A percentile compares a stretch with the other conserved stretches of the same genome.
Conservation (phyloP, 148 eudicot species). For the Drosera capensis region DNA sequence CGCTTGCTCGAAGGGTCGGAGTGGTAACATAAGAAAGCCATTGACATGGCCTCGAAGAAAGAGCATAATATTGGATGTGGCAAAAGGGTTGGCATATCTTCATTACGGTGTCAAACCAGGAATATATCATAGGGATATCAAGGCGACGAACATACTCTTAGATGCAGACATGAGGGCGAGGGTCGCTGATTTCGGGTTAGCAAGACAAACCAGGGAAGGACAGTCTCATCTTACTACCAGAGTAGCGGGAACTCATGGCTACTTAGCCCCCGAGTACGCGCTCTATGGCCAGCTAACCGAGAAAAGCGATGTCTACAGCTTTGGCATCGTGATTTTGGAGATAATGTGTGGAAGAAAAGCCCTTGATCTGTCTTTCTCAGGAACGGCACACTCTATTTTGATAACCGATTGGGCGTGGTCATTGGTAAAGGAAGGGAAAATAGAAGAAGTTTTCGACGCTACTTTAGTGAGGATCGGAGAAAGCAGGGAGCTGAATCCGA, state of each 20-base stretch:
- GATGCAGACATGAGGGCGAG: constrained; percentile 62
- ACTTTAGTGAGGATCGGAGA: constrained; percentile 27
- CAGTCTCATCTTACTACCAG: constrained; percentile 64
- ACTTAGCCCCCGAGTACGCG: constrained; percentile 75
- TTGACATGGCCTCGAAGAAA: constrained; percentile 71
- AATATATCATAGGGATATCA: constrained; percentile 66
- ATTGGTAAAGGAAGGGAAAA: constrained; percentile 37
- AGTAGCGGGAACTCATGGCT: constrained; percentile 82
- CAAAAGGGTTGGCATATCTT: constrained; percentile 56
- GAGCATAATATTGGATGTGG: constrained; percentile 65
- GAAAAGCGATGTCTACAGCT: constrained; percentile 73
- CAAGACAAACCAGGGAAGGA: constrained; percentile 51
- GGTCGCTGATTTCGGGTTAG: constrained; percentile 79
- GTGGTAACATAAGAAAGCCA: constrained; percentile 13
- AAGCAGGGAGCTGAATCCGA: constrained; percentile 21
- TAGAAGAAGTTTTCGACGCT: constrained; percentile 42
- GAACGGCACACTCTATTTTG: constrained; percentile 39
- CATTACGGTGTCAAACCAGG: constrained; percentile 68
- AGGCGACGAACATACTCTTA: constrained; percentile 59
- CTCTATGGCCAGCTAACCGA: constrained; percentile 74
- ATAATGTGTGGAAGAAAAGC: constrained; percentile 78
- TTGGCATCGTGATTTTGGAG: constrained; percentile 70
- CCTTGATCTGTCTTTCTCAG: constrained; percentile 51
- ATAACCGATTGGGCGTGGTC: constrained; percentile 88
- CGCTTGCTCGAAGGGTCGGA: constrained; percentile 3